Evolutionary conservation across 1,284 basidiomycete species (phyloP).

Genomic region (Moesziomyces aphidis): DNA sequence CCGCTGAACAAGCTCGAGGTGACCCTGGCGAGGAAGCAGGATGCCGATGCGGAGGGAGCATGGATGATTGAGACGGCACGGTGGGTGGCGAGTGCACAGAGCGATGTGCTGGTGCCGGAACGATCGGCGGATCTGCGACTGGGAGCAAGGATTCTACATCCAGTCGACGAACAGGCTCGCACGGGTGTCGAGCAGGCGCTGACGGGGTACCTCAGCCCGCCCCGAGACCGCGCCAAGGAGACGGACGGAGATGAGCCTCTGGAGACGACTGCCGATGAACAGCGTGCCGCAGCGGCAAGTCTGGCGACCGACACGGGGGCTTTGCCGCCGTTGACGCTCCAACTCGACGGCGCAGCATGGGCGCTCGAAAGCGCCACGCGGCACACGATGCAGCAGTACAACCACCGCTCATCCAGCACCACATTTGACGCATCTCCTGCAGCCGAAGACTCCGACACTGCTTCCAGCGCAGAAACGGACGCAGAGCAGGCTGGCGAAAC

Average conservation of each 20-base stretch:
- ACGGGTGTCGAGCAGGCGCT: constrained; percentile 14
- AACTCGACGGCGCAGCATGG: constrained; percentile 2
- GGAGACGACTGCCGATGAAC: constrained; percentile 3
- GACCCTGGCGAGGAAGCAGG: constrained; percentile 3
- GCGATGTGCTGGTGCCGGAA: constrained; percentile 32
- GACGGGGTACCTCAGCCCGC: constrained; percentile 6
- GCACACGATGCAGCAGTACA: constrained; percentile 18
- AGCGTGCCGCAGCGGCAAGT: neutral
- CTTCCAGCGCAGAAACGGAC: neutral
- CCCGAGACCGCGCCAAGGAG: neutral
- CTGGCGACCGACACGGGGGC: neutral
- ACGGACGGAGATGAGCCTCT: neutral
- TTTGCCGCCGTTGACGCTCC: constrained; percentile 15
- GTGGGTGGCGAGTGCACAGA: constrained; percentile 23
- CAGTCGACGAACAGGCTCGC: constrained; percentile 1
- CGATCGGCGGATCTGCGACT: constrained; percentile 32
- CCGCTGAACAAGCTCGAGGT: constrained; percentile 22
- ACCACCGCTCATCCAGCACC: constrained; percentile 10
- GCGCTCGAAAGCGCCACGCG: constrained; percentile 25
- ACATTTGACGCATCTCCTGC: too few species aligned
- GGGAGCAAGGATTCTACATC: constrained; percentile 1
- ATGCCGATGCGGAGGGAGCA: constrained; percentile 6
- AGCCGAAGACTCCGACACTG: neutral
- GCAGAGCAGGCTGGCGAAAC: neutral
- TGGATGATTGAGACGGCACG: constrained; percentile 10